Percentiles rank a stretch among this genome's conserved stretches.
These are phyloP conservation scores for Blastocystis sp. DNA, from an alignment of 352 stramenopile genomes.

Conservation along the genomic window DNA sequence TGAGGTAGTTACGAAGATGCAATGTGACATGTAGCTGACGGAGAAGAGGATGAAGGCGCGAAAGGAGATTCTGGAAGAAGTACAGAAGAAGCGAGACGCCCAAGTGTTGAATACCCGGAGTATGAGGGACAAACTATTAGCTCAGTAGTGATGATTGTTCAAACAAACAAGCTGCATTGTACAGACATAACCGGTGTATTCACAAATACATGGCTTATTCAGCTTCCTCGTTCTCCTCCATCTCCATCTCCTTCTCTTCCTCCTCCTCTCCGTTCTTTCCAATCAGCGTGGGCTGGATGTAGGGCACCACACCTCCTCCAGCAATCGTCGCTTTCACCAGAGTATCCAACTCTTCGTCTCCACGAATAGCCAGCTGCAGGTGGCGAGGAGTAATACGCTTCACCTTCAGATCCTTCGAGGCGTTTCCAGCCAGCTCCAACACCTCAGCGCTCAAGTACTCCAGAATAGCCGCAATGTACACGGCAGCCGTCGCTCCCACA, in stretches of 20 bases:
- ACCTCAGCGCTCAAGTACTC: conserved; percentile 99
- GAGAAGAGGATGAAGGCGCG: background rate
- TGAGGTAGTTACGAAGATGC: background rate
- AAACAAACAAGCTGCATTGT: background rate
- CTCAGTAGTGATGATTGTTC: background rate
- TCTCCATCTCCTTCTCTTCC: conserved; percentile 58
- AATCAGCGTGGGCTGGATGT: conserved; percentile 99
- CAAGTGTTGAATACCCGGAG: background rate
- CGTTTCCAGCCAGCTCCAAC: conserved; percentile 92
- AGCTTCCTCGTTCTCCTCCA: conserved; percentile 58
- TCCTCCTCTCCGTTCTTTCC: conserved; percentile 80
- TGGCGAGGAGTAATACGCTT: conserved; percentile 97
- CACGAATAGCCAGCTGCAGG: conserved; percentile 95
- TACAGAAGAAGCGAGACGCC: background rate
- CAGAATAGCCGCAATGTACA: conserved; percentile 98
- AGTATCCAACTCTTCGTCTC: conserved; percentile 96
- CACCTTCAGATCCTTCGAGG: conserved; percentile 88
- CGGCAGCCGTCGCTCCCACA: conserved; percentile 93
- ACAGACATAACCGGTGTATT: conserved; percentile 41
- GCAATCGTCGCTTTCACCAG: conserved; percentile 99
- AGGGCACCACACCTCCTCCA: conserved; percentile 95
- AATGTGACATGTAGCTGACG: background rate
- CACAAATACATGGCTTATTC: conserved; percentile 56
- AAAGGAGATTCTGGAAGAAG: background rate
- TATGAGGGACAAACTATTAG: background rate